Conservation (phyloP, 176 grass and related monocot genomes). For the Oryza punctata region DNA sequence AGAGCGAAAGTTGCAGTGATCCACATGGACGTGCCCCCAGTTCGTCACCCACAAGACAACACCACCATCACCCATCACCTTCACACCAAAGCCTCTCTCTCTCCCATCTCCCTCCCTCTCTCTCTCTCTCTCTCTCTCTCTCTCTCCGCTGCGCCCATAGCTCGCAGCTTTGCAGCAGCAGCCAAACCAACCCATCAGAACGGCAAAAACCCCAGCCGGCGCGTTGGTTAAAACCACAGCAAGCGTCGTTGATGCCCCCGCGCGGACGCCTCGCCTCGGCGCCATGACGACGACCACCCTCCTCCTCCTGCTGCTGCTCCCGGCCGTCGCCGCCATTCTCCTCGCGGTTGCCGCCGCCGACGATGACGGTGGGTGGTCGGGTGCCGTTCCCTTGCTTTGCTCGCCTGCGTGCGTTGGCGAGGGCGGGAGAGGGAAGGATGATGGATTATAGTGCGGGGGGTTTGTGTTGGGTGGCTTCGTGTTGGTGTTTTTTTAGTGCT, state of each 20-base stretch:
- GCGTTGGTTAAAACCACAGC: not conserved
- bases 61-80: not conserved
- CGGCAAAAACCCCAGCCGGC: not conserved
- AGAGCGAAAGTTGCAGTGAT: constrained; percentile 22
- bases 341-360: constrained; percentile 9
- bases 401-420: not conserved
- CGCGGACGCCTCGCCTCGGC: not conserved
- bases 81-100: not conserved
- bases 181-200: not conserved
- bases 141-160: not conserved
- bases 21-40: constrained; percentile 41
- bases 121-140: no score
- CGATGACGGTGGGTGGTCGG: constrained; percentile 42
- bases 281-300: not conserved
- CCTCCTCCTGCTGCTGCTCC: constrained; percentile 14
- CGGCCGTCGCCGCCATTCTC: constrained; percentile 29
- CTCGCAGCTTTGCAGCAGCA: not conserved
- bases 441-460: not conserved
- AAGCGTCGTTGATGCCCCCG: no score
- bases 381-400: no score
- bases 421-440: not conserved
- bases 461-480: not conserved
- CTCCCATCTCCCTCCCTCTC: not conserved
- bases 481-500: constrained; percentile 25
- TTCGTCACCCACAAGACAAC: not conserved